Evolutionary conservation across 192 early-diverging fungal species (phyloP).

Genomic region (Spinellus fusiger): DNA sequence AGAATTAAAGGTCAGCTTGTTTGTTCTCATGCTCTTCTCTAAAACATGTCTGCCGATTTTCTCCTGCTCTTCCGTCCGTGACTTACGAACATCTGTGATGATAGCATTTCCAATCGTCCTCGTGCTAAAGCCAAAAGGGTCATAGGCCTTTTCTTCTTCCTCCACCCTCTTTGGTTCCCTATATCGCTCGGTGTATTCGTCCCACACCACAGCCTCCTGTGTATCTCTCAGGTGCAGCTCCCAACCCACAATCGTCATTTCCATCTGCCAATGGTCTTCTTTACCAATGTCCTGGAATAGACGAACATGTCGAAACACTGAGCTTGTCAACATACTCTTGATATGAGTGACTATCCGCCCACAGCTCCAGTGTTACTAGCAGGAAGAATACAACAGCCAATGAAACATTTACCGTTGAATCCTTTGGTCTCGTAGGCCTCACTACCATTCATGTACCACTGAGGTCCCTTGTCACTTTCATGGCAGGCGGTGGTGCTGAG

Average conservation of each 20-base stretch:
- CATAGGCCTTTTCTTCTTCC: not conserved
- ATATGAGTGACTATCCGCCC: conserved; percentile 17
- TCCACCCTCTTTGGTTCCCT: too few relatives aligned
- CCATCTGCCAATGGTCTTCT: conserved; percentile 11
- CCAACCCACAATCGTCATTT: conserved; percentile 13
- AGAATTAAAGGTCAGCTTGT: not conserved
- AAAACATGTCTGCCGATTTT: too few relatives aligned
- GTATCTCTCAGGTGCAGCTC: conserved; percentile 5
- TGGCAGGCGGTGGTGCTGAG: conserved; percentile 7
- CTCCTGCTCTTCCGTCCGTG: too few relatives aligned
- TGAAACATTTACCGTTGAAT: conserved; percentile 15
- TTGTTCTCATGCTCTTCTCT: not conserved
- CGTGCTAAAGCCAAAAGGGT: not conserved
- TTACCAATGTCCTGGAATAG: not conserved
- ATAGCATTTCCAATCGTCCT: not conserved
- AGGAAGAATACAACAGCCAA: not conserved
- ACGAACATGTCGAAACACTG: not conserved
- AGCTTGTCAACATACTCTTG: conserved; percentile 5
- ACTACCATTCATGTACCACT: conserved; percentile 28
- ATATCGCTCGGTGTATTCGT: not conserved
- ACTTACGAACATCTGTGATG: not conserved
- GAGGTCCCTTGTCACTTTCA: not conserved
- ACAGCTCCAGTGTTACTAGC: too few relatives aligned
- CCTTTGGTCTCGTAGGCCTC: conserved; percentile 8
- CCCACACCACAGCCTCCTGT: not conserved